Conservation (phyloP, 2,329 filamentous ascomycete species). For the Alternaria triticimaculans region DNA sequence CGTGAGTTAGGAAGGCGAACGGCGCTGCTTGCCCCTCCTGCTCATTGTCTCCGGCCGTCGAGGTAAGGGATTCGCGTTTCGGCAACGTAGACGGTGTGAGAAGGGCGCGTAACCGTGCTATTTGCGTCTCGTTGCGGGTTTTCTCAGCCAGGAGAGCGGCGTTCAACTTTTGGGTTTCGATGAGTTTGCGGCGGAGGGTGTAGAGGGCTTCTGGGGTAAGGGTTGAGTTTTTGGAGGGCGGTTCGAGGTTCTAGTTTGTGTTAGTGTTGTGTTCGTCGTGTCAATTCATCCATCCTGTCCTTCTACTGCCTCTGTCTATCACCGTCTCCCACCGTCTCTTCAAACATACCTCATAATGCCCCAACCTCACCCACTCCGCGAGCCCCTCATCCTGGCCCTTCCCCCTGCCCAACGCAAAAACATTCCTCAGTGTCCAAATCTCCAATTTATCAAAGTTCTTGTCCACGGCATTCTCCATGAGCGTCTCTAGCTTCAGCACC, state of each 20-base stretch:
- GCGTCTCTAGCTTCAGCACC: slow-evolving; percentile 57
- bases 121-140: slow-evolving; percentile 73
- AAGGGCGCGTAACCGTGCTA: slow-evolving; percentile 68
- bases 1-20: slow-evolving; percentile 64
- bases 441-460: slow-evolving; percentile 60
- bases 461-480: slow-evolving; percentile 58
- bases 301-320: neutral
- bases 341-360: slow-evolving; percentile 76
- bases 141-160: slow-evolving; percentile 72
- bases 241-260: slow-evolving; percentile 31
- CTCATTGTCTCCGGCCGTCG: slow-evolving; percentile 11
- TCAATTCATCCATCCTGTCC: neutral
- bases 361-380: slow-evolving; percentile 77
- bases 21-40: slow-evolving; percentile 24
- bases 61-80: slow-evolving; percentile 30
- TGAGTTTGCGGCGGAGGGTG: slow-evolving; percentile 73
- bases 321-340: neutral
- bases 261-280: neutral
- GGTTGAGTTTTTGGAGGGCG: slow-evolving; percentile 36
- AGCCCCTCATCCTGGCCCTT: slow-evolving; percentile 59
- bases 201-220: slow-evolving; percentile 73
- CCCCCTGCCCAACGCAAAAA: slow-evolving; percentile 63
- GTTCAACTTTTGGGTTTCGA: slow-evolving; percentile 80
- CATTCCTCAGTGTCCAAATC: slow-evolving; percentile 87
- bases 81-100: slow-evolving; percentile 41